Evolutionary conservation across 2,329 filamentous ascomycete species (phyloP).

Genomic region (Aschersonia sp.): DNA sequence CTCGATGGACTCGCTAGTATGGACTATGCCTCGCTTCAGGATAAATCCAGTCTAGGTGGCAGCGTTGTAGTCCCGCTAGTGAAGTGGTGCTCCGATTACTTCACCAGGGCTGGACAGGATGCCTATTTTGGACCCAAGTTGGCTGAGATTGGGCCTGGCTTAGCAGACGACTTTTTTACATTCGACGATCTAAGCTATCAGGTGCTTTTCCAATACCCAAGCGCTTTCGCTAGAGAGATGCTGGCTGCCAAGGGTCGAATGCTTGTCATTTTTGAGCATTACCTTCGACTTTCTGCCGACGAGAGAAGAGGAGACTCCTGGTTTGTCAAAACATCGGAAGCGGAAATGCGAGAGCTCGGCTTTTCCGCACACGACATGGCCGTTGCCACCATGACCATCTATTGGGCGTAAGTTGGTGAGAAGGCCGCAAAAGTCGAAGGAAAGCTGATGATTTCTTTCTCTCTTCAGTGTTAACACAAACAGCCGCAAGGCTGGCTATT

Average conservation of each 20-base stretch:
- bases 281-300: neutral
- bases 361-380: neutral
- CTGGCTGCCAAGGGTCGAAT: constrained; percentile 1
- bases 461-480: constrained; percentile 13
- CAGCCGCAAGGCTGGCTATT: constrained; percentile 12
- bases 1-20: neutral
- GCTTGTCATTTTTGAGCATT: neutral
- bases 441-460: neutral
- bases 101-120: neutral
- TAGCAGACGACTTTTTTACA: constrained; percentile 6
- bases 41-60: neutral
- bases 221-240: constrained; percentile 9
- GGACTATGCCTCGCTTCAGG: neutral
- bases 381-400: neutral
- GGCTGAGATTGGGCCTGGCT: constrained; percentile 5
- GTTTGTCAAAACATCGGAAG: neutral
- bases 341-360: neutral
- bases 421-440: neutral
- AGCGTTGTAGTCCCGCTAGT: neutral
- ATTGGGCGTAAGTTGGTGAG: neutral
- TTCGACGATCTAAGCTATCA: constrained; percentile 14
- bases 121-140: constrained; percentile 2
- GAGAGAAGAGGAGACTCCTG: neutral
- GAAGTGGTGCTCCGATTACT: neutral
- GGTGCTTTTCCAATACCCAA: constrained; percentile 13